Evolutionary conservation across 495 filamentous ascomycete genomes (phyloP), one percentile per base, ranked within the genome.

Genomic region (Daldinia bambusicola): DNA sequence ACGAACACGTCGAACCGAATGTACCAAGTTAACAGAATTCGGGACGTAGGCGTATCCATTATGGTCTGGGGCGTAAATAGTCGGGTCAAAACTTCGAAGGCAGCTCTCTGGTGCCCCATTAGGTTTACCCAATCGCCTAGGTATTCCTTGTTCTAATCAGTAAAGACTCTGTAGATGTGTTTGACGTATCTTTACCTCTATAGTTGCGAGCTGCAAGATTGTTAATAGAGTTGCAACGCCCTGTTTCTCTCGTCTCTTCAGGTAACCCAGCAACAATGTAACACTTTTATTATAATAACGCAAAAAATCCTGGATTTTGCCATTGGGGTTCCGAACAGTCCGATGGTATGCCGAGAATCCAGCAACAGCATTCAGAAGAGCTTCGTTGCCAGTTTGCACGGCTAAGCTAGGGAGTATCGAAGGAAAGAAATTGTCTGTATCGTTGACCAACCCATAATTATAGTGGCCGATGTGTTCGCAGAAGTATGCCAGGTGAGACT

Each of bases 111-210:
- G 79, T 99, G 95, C 36, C 93, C 91, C 75, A 95, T 88, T 48
- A 98, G 84, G 74, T 95, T 97, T 58, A 93, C 87, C 92, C 92
- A 98, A 75, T 99, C 95, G 8, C 95, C 95, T 61, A 97, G 86
- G 72, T 92, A 95, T 81, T 98, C 95, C 95, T 98, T 74, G 26
- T 71, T 51, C 6, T 55, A 10, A 53, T 80, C 80, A 70, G 84
- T 72, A 70, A 63, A 9, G 16, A 31, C 34, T 60, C 18, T 53
- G 18, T 14, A 40, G 41, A n/a, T 57, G 43, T 26, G 9, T 58
- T 41, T 26, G 20, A 31, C 51, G 36, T 55, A 52, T 31, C 18
- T 82, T 77, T 85, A 97, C 95, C 89, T 99, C 95, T 66, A 97
- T 93, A 7, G 90, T 94, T 50, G 94, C 94, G 43, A 98, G 88